Base-by-base conservation (phyloP, 2,329 filamentous ascomycete species). In the Aspergillus sp. region DNA sequence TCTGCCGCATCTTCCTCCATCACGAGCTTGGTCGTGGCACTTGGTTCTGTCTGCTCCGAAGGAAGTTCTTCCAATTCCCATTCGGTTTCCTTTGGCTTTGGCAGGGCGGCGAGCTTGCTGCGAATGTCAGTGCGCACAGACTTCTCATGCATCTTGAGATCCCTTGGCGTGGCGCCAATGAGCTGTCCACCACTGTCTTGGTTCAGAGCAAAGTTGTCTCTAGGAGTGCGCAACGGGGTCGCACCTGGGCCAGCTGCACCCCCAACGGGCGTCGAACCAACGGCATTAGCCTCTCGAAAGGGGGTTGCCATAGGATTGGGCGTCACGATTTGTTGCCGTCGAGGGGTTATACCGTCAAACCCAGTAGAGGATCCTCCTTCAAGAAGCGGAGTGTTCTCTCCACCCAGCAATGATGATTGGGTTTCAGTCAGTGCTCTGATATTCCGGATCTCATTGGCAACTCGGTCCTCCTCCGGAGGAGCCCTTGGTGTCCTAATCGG, bases 231-330 rank as follows among this genome's bases (percentile, higher is more conserved):
- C 72, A 94, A 73, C 1, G 91, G 89, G 0, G 91, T 95, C 49
- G 88, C 84, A 12, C 87, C 88, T 42, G 83, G 78, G 4, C 80
- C 78, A 45, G 76, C 71, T 5, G 82, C 82, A 9, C 71, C 69
- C 30, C 69, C 67, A 59, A 77, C 68, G 4, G 81, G 80, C 28
- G 87, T 94, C 8, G 83, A 81, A 28, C 80, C 84, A 29, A 80
- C 73, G 27, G 81, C 85, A 51, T 78, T 79, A 1, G 73, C 78
- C 50, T 81, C 74, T 45, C 86, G 79, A 54, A 94, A 77, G 1
- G 93, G 93, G 0, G 93, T 98, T 0, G 93, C 90, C 73, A 98
- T 78, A 0, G 93, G 93, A 62, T 98, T 98, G 0, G 93, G 93
- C 0, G 93, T 98, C n/a, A 89, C 79, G 47, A 91, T 80, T 32